These are phyloP conservation scores for Penicillium crystallinum DNA, from an alignment of 495 filamentous ascomycete genomes.

Conservation along the genomic window DNA sequence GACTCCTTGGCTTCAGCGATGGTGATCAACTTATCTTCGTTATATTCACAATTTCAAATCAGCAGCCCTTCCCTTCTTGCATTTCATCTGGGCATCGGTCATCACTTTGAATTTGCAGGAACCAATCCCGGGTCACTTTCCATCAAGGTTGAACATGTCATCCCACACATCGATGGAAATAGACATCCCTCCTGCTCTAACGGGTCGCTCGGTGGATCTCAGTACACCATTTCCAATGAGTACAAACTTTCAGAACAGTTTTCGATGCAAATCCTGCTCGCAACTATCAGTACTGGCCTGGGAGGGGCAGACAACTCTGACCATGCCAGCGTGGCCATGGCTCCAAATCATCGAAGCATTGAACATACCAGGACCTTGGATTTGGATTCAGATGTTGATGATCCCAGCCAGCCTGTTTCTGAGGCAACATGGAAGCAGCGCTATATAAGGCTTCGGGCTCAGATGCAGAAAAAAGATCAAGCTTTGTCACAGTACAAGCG, in stretches of 20 bases:
- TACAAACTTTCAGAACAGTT: slow-evolving; percentile 26
- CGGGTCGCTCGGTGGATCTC: neutral
- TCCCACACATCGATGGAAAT: neutral
- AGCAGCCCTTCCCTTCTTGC: slow-evolving; percentile 22
- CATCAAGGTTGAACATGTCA: slow-evolving; percentile 18
- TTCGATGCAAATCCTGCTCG: slow-evolving; percentile 28
- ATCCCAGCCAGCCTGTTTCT: slow-evolving; percentile 15
- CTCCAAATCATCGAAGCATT: slow-evolving; percentile 14
- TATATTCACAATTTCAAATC: slow-evolving; percentile 27
- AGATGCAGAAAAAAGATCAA: slow-evolving; percentile 48
- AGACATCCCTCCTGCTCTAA: neutral
- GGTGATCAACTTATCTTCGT: slow-evolving; percentile 25
- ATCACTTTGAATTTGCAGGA: slow-evolving; percentile 31
- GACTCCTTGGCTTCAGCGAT: slow-evolving; percentile 28
- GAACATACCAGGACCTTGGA: slow-evolving; percentile 19
- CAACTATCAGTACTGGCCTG: slow-evolving; percentile 20
- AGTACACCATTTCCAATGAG: slow-evolving; percentile 30
- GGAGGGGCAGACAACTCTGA: slow-evolving; percentile 4
- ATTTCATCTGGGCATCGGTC: slow-evolving; percentile 37
- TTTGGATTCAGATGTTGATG: slow-evolving; percentile 32
- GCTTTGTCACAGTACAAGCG: slow-evolving; percentile 47
- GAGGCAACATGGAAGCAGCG: slow-evolving; percentile 43
- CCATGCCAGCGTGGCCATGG: slow-evolving; percentile 2
- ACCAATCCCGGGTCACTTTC: slow-evolving; percentile 18
- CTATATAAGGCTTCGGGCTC: slow-evolving; percentile 42